A percentile compares a stretch with the other conserved stretches of the same genome.
Conservation (phyloP, 1,284 basidiomycete genomes). For the Ceratobasidium sp. region DNA sequence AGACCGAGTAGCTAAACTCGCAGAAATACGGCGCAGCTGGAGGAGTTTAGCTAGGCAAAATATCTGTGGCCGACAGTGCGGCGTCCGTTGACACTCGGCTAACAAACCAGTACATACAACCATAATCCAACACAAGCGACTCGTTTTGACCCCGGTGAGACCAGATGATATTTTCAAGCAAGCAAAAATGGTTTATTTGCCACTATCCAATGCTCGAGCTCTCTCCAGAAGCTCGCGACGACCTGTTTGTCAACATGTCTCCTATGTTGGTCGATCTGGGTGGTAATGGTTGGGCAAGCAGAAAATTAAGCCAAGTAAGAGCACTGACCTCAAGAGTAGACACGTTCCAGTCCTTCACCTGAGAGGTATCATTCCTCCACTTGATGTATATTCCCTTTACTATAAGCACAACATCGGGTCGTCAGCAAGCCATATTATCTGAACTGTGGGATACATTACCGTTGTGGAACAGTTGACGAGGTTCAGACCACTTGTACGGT, state of each 20-base stretch:
- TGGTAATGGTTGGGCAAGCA: background rate
- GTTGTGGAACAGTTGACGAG: slow-evolving; percentile 90
- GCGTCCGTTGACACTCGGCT: no score
- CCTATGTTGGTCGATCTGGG: slow-evolving; percentile 85
- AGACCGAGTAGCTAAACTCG: no score
- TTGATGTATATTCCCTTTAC: slow-evolving; percentile 94
- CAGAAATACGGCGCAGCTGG: no score
- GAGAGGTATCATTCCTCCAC: slow-evolving; percentile 91
- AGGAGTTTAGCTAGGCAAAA: no score
- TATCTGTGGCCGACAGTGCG: no score
- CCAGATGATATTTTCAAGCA: background rate
- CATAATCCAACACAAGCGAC: no score
- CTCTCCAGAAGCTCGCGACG: slow-evolving; percentile 95
- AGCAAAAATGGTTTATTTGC: slow-evolving; percentile 73
- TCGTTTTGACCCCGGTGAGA: no score
- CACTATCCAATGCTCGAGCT: slow-evolving; percentile 85
- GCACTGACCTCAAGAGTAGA: slow-evolving; percentile 82
- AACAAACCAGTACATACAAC: no score
- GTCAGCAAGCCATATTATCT: slow-evolving; percentile 21
- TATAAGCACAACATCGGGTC: slow-evolving; percentile 53
- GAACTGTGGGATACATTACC: slow-evolving; percentile 64
- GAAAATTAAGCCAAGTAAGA: slow-evolving; percentile 23
- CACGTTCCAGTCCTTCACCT: slow-evolving; percentile 97
- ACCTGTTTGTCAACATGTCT: slow-evolving; percentile 96
- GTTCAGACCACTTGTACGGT: slow-evolving; percentile 95